These are phyloP conservation scores for Castanospermum australe DNA, from an alignment of 306 rosid species.

Conservation along the genomic window DNA sequence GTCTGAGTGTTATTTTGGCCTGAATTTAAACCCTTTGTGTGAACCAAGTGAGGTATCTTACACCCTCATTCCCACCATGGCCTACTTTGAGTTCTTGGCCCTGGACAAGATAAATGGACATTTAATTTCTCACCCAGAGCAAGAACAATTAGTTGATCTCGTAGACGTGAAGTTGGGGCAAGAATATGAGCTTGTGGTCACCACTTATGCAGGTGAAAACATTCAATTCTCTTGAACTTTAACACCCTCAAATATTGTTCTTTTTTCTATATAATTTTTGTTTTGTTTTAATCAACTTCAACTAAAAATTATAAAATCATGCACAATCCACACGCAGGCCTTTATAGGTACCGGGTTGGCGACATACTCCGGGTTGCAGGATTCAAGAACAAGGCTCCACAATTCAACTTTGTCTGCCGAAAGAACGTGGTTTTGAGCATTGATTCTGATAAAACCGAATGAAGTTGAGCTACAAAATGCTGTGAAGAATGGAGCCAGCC, in stretches of 20 bases:
- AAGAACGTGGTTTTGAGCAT: conserved; percentile 59
- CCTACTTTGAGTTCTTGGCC: conserved; percentile 65
- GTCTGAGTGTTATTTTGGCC: conserved; percentile 66
- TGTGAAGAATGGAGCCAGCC: conserved; percentile 41
- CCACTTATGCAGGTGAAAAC: conserved; percentile 64
- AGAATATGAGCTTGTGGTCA: conserved; percentile 64
- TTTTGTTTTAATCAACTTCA: neutral
- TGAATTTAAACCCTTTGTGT: conserved; percentile 61
- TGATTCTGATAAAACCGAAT: conserved; percentile 61
- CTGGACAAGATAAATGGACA: conserved; percentile 32
- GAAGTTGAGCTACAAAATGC: conserved; percentile 67
- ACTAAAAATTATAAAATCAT: neutral
- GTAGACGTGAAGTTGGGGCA: conserved; percentile 58
- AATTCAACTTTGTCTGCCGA: conserved; percentile 59
- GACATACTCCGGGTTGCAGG: conserved; percentile 62
- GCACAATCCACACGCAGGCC: conserved; percentile 38
- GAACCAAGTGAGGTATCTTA: conserved; percentile 57
- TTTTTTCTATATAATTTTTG: neutral
- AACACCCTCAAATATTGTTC: neutral
- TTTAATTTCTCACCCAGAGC: conserved; percentile 22
- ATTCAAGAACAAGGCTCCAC: conserved; percentile 70
- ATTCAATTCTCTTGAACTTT: neutral
- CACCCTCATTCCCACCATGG: conserved; percentile 66
- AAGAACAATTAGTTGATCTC: conserved; percentile 46
- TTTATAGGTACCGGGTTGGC: conserved; percentile 58